These are phyloP conservation scores for Fagus sylvatica DNA, from an alignment of 306 rosid genomes.

Conservation along the genomic window DNA sequence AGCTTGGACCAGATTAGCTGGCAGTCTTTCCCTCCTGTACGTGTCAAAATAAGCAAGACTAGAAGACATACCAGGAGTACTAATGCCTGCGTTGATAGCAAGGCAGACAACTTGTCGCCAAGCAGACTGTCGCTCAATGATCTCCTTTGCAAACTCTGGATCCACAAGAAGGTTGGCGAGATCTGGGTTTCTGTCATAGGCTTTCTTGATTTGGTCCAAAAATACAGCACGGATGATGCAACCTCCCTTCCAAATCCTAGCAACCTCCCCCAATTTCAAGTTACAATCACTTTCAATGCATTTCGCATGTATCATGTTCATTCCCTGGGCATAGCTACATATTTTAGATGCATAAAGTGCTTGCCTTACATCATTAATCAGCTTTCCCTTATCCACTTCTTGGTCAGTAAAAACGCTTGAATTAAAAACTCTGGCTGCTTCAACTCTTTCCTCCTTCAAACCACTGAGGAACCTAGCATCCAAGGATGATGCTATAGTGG, in stretches of 20 bases:
- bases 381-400: slow-evolving; percentile 63
- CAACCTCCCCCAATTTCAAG: slow-evolving; percentile 76
- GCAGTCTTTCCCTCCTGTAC: slow-evolving; percentile 73
- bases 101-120: slow-evolving; percentile 91
- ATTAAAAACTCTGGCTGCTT: slow-evolving; percentile 74
- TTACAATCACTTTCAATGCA: slow-evolving; percentile 80
- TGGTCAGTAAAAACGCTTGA: slow-evolving; percentile 53
- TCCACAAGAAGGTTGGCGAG: slow-evolving; percentile 90
- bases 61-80: slow-evolving; percentile 93
- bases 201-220: slow-evolving; percentile 83
- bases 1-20: slow-evolving; percentile 58
- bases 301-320: slow-evolving; percentile 91
- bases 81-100: slow-evolving; percentile 81
- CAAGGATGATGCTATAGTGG: slow-evolving; percentile 84
- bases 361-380: slow-evolving; percentile 81
- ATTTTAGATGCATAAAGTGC: slow-evolving; percentile 92
- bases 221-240: slow-evolving; percentile 84
- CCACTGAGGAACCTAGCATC: slow-evolving; percentile 96
- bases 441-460: slow-evolving; percentile 87
- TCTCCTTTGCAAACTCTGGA: slow-evolving; percentile 87
- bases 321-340: slow-evolving; percentile 96
- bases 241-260: slow-evolving; percentile 96
- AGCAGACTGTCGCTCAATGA: slow-evolving; percentile 75
- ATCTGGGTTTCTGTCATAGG: slow-evolving; percentile 70
- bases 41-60: slow-evolving; percentile 89